Base-by-base conservation (phyloP, 306 rosid species). In the Lathyrus sativus region DNA sequence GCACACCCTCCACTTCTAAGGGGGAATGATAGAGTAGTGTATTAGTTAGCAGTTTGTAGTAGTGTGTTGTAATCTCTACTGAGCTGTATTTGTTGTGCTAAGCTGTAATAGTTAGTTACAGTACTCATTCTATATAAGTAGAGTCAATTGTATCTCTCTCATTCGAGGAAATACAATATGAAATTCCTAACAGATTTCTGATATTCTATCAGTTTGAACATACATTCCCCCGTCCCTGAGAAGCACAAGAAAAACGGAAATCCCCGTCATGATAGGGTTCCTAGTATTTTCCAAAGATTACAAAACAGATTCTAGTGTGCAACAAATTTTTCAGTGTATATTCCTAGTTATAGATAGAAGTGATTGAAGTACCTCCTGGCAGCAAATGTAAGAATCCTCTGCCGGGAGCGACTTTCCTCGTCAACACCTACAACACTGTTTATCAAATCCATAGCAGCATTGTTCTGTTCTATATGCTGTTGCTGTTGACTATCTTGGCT, bases 381-480 rank as follows among this genome's bases (percentile, higher is more conserved):
- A 79, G 97, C 99, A 81, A 90, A 90, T 38, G 97, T 88, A 75
- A 95, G 99, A 74, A 95, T 92, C 43, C 99, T 74, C 62, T 95
- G 99, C 49, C 97, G 95, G 56, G 99, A 95, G 35, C 97, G 91
- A n/a, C 99, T 92, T 64, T 95, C 99, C 67, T 88, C 99, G 29
- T 90, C 99, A 2, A 76, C 85, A 67, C 95, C 97, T 11, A 92
- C 81, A 29, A 90, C 91, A 54, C 99, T 88, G 53, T 78, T 90
- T 78, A 90, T 95, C 86, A 95, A 81, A 17, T 89, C 95, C 97
- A 95, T 88, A 28, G 99, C 95, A 69, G 96, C 88, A 48, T 78
- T 80, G 72, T 86, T 88, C 82, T 87, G 95, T 10, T 84, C 89
- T 9, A 65, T 55, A 3, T 76, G 78, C 14, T 81, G 89, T 53